Evolutionary conservation across 352 stramenopile genomes (phyloP), one percentile per base, ranked within the genome.

Genomic region (Thraustochytrium striatum): DNA sequence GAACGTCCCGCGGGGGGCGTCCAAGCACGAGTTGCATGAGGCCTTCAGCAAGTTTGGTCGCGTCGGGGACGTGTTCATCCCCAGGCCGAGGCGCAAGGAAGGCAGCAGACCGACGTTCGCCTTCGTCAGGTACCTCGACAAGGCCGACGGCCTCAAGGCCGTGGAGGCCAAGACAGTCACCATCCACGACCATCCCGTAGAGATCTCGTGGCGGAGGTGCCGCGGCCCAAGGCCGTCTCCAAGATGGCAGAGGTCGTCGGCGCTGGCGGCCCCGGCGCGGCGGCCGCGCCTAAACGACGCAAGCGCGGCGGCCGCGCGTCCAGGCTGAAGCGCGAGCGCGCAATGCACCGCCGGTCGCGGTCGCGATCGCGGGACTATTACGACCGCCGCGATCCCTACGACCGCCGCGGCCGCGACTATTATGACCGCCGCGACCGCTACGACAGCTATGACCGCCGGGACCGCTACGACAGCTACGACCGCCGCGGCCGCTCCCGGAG

Each of bases 51-150:
- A 1, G 21, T 75, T 75, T 43, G 65, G 65, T 25, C 13, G 7
- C 16, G 25, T 75, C 36, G 65, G 65, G n/a, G 65, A 75, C 52
- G 25, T 75, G 5, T 61, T 61, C n/a, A 3, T 30, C n/a, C 65
- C 65, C 16, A 38, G 53, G 13, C 59, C 35, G 9, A 7, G 59
- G 35, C 25, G 36, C 16, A 21, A 55, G 19, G 39, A 30, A 2
- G 9, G 39, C 41, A 38, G 3, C 5, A 21, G 44, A 19, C 44
- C 44, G 11, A 75, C 65, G 65, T 75, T 61, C 47, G 65, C 65
- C 65, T 75, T 75, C 35, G 65, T 75, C 5, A 16, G 65, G 9
- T 75, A 35, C 35, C 39, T 75, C 0, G 65, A 58, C 16, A 38
- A 58, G 36, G 47, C 44, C 16, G 11, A 72, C 9, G 65, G 41